phyloP scores from a whole-genome alignment of 2,329 filamentous ascomycete genomes.

The Venturia carpophila region DNA sequence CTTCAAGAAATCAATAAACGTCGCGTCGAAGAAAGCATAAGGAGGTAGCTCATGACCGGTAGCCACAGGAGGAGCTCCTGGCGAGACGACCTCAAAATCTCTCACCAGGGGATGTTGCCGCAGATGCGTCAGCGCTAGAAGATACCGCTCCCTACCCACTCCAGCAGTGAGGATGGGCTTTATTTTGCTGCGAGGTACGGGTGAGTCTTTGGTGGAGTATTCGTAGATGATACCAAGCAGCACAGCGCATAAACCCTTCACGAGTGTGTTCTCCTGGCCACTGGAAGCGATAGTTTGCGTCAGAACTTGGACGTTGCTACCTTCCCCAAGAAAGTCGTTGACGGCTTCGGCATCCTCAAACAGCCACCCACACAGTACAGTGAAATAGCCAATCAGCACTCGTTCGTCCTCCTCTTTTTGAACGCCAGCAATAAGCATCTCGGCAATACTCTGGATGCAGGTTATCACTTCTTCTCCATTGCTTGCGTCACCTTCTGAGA shows the following conservation, averaged over 20 bases:
- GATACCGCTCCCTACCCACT: slow-evolving; percentile 78
- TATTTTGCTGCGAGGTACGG: slow-evolving; percentile 71
- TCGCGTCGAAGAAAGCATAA: slow-evolving; percentile 75
- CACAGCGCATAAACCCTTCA: slow-evolving; percentile 76
- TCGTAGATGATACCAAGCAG: slow-evolving; percentile 87
- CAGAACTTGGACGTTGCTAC: slow-evolving; percentile 81
- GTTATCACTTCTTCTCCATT: slow-evolving; percentile 93
- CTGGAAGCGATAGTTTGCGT: slow-evolving; percentile 59
- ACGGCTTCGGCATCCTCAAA: slow-evolving; percentile 89
- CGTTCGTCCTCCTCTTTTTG: slow-evolving; percentile 70
- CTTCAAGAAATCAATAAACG: slow-evolving; percentile 89
- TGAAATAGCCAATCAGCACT: slow-evolving; percentile 75
- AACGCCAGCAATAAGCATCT: slow-evolving; percentile 74
- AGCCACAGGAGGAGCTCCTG: slow-evolving; percentile 38
- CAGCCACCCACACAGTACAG: slow-evolving; percentile 80
- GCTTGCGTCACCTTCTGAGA: slow-evolving; percentile 82
- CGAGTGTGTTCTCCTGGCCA: slow-evolving; percentile 43
- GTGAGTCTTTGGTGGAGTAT: slow-evolving; percentile 95
- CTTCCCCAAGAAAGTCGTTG: slow-evolving; percentile 86
- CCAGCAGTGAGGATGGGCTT: slow-evolving; percentile 69
- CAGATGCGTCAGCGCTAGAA: slow-evolving; percentile 70
- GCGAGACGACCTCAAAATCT: slow-evolving; percentile 81
- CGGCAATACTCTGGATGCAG: slow-evolving; percentile 78
- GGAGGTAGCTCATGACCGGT: slow-evolving; percentile 13
- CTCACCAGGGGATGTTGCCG: slow-evolving; percentile 71